Base-by-base conservation (phyloP, 2,329 filamentous ascomycete genomes). In the Diaporthe nobilis region DNA sequence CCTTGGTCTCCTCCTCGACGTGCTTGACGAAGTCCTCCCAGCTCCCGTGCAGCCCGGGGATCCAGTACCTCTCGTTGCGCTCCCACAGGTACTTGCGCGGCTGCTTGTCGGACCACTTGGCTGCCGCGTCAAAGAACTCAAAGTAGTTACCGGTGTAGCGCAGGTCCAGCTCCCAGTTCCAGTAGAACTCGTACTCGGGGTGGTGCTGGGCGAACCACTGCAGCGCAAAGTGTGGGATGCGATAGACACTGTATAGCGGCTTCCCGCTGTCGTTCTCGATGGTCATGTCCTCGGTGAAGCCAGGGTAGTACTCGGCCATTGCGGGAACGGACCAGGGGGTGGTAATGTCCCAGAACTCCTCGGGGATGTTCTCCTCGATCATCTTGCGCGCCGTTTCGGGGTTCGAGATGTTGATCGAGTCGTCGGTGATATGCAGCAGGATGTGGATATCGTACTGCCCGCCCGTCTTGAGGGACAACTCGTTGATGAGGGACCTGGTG, bases 151-250 rank as follows among this genome's bases (percentile, higher is more conserved):
- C 94, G 0, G 92, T 95, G 80, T 94, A 93, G 70, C 95, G 90
- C 47, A 93, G 92, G 81, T 97, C 94, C 84, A 95, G 94, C 82
- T 97, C 95, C 94, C 94, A 96, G 82, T 96, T 96, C 94, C 94
- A 97, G 79, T 95, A 89, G 80, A 90, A 95, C 79, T 96, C 93
- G 79, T 94, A 97, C 79, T 96, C 92, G 0, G 94, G 94, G 80
- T 95, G 92, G 70, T 93, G 92, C 80, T 94, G 89, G 74, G 91
- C 91, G 81, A 96, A 95, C 84, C 92, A 92, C 81, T 95, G 94
- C n/a, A 88, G 75, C 6, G 87, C 80, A 61, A 87, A 85, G 78
- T 87, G 85, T 6, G 83, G 80, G 13, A 81, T 82, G 67, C 90
- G 86, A 78, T 90, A 90, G 73, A 91, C 88, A 1, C 90, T 87